These are phyloP conservation scores for Pelargonium myrrhifolium DNA, from an alignment of 441 rosid species.

Conservation along the genomic window DNA sequence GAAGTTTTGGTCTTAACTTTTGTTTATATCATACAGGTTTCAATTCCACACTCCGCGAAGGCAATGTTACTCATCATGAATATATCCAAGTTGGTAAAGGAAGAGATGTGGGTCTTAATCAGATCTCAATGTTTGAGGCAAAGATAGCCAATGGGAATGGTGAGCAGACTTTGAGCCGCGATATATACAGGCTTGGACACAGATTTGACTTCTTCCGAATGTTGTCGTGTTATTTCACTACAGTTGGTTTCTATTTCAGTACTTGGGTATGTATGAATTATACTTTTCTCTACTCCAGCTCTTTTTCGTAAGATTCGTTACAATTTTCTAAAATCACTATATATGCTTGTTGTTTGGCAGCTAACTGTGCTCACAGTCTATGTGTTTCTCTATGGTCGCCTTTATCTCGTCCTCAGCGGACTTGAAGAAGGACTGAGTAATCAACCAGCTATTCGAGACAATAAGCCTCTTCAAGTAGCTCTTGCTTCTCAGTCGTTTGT, in stretches of 20 bases:
- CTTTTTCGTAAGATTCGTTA: neutral
- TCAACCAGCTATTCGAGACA: slow-evolving; percentile 72
- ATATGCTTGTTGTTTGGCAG: slow-evolving; percentile 38
- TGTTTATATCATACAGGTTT: slow-evolving; percentile 46
- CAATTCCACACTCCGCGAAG: slow-evolving; percentile 96
- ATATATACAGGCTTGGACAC: slow-evolving; percentile 92
- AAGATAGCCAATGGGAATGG: slow-evolving; percentile 98
- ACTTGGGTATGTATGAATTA: slow-evolving; percentile 48
- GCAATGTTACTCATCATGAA: slow-evolving; percentile 98
- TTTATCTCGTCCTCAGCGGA: slow-evolving; percentile 94
- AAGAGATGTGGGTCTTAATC: slow-evolving; percentile 97
- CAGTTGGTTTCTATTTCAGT: slow-evolving; percentile 94
- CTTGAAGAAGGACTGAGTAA: slow-evolving; percentile 71
- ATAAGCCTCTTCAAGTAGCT: slow-evolving; percentile 91
- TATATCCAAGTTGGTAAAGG: slow-evolving; percentile 99
- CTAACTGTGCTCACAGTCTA: slow-evolving; percentile 91
- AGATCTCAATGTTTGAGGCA: slow-evolving; percentile 98
- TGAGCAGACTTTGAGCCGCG: slow-evolving; percentile 94
- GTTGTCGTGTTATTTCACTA: slow-evolving; percentile 93
- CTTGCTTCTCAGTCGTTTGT: slow-evolving; percentile 97
- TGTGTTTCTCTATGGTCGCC: slow-evolving; percentile 96
- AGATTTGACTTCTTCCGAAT: slow-evolving; percentile 97
- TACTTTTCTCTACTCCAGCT: slow-evolving; percentile 6
- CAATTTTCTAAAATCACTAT: slow-evolving; percentile 6
- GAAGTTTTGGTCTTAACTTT: neutral